Evolutionary conservation across 2,329 filamentous ascomycete genomes (phyloP).

Genomic region (Aspergillus aculeatinus): DNA sequence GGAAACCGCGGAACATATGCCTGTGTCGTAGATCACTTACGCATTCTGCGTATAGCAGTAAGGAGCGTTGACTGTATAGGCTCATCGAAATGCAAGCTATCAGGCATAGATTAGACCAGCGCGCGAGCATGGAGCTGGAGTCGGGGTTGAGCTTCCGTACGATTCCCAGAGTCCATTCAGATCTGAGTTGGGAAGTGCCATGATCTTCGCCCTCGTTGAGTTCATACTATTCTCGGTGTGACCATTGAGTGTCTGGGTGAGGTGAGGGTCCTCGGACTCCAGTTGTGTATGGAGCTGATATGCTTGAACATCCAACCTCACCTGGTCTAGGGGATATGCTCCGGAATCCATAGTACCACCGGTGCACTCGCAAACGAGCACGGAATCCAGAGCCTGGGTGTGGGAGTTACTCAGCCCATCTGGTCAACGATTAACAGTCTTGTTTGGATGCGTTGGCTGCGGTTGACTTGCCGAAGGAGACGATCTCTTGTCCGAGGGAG

Average conservation of each 20-base stretch:
- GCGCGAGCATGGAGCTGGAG: not conserved
- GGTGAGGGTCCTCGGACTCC: conserved; percentile 24
- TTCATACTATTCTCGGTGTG: conserved; percentile 22
- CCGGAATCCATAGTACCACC: conserved; percentile 27
- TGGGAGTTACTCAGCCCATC: conserved; percentile 26
- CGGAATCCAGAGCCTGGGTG: conserved; percentile 31
- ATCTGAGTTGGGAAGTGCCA: conserved; percentile 39
- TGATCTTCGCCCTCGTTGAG: conserved; percentile 33
- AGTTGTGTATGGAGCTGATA: conserved; percentile 36
- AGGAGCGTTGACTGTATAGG: conserved; percentile 44
- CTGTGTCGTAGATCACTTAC: conserved; percentile 17
- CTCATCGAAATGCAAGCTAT: conserved; percentile 45
- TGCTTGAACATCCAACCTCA: conserved; percentile 44
- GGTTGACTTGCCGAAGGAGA: conserved; percentile 27
- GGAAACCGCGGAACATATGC: not conserved
- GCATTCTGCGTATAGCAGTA: conserved; percentile 41
- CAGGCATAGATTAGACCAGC: too few species aligned
- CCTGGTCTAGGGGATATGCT: conserved; percentile 31
- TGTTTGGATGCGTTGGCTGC: too few species aligned
- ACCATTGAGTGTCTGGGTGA: conserved; percentile 20
- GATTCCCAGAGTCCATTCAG: conserved; percentile 48
- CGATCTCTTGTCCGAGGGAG: conserved; percentile 34
- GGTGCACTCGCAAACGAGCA: conserved; percentile 43
- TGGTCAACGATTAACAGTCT: conserved; percentile 10
- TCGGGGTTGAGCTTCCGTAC: conserved; percentile 19